A percentile compares a stretch with the other conserved stretches of the same genome.
Conservation (phyloP, 352 stramenopile species). For the Phytopythium ostracodes region DNA sequence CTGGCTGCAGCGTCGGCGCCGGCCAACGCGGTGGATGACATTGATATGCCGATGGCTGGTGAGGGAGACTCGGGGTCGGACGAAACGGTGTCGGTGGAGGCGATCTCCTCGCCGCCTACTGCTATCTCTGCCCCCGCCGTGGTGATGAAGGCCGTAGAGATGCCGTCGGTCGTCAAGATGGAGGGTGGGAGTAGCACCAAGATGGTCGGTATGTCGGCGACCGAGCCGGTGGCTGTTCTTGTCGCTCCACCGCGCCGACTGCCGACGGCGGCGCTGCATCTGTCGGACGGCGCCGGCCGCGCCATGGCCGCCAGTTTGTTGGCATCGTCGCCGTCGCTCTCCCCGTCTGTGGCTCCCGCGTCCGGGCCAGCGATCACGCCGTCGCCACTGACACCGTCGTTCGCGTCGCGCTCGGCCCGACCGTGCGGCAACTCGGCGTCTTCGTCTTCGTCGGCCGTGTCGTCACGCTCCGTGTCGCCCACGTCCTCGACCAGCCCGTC, state of each 20-base stretch:
- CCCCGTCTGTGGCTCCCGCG: slow-evolving; percentile 11
- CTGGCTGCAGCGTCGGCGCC: neutral
- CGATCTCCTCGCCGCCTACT: neutral
- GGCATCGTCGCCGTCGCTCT: slow-evolving; percentile 19
- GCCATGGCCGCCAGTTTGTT: slow-evolving; percentile 8
- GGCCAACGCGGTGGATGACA: neutral
- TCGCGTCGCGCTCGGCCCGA: slow-evolving; percentile 26
- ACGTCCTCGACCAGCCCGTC: slow-evolving; percentile 40
- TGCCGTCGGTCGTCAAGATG: neutral
- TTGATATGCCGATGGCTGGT: neutral
- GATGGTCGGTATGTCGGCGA: neutral
- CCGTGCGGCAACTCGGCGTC: slow-evolving; percentile 49
- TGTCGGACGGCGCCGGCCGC: slow-evolving; percentile 14
- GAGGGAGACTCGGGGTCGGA: neutral
- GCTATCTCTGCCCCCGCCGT: neutral
- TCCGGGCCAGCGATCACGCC: neutral
- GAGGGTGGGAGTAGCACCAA: neutral
- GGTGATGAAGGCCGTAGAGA: neutral
- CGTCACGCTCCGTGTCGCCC: slow-evolving; percentile 28
- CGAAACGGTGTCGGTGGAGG: neutral
- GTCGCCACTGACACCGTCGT: slow-evolving; percentile 15
- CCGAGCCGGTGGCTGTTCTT: neutral
- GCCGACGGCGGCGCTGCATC: slow-evolving; percentile 9
- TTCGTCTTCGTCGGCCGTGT: slow-evolving; percentile 27
- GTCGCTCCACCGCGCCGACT: slow-evolving; percentile 10